Conservation (phyloP, 2,329 filamentous ascomycete species). For the Colletotrichum sp. region DNA sequence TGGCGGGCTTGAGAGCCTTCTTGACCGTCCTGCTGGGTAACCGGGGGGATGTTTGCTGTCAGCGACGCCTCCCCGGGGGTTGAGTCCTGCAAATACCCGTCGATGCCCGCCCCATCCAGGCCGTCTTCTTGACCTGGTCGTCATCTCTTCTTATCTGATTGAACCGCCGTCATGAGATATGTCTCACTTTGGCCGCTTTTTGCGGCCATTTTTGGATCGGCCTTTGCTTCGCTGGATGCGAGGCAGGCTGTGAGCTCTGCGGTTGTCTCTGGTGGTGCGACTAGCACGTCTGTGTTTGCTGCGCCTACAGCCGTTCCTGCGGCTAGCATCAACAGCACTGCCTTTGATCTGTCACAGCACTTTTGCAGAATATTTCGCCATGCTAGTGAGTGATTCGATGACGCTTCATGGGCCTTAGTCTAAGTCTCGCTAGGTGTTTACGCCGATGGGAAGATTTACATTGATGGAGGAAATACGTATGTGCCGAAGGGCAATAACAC, state of each 20-base stretch:
- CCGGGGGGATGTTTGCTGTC: not conserved
- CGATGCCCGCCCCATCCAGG: not conserved
- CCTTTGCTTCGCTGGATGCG: not conserved
- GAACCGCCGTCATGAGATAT: not conserved
- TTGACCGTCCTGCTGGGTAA: not conserved
- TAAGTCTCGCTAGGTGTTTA: constrained; percentile 5
- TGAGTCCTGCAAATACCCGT: constrained; percentile 9
- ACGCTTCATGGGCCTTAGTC: not conserved
- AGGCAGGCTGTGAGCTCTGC: not conserved
- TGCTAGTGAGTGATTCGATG: not conserved
- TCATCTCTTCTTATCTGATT: not conserved
- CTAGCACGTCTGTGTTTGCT: not conserved
- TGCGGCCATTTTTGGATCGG: not conserved
- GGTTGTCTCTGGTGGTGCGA: not conserved
- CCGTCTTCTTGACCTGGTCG: not conserved
- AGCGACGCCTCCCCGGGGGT: not conserved
- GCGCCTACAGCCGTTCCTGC: constrained; percentile 6
- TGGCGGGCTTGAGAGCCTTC: not conserved
- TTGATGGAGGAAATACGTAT: constrained; percentile 25
- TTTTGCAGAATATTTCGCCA: constrained; percentile 5
- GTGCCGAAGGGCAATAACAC: constrained; percentile 11
- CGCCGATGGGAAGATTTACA: constrained; percentile 25
- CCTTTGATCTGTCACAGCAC: constrained; percentile 3
- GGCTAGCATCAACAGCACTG: not conserved
- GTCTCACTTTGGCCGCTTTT: not conserved